Base-by-base conservation (phyloP, 169 alveolate genomes). In the Plasmodium blacklocki region DNA sequence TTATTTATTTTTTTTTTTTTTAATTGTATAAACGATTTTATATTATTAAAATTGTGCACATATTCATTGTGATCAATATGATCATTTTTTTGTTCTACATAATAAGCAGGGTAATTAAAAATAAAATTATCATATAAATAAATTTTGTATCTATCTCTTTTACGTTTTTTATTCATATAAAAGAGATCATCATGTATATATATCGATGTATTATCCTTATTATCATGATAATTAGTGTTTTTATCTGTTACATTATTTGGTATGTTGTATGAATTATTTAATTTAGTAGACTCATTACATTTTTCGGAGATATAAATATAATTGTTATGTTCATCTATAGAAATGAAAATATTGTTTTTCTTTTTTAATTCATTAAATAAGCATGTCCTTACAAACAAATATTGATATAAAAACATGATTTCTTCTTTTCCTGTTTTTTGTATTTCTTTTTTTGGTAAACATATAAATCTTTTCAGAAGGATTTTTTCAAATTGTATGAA, bases 381-480 rank as follows among this genome's bases (percentile, higher is more conserved):
- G 18, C 91, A 83, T 26, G 85, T 83, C 73, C 91, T 83, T 59
- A 83, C n/a, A 63, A 32, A 83, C 5, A 83, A 49, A 63, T 68
- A 54, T 50, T 83, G 91, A 43, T 83, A 83, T 18, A 83, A 21
- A 18, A 83, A 83, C 73, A 83, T 83, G 18, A 52, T 60, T 83
- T 83, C 85, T 7, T 72, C 70, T 47, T 68, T 32, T n/a, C 62
- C 47, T 49, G 43, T 50, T 39, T 39, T 39, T 39, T 39, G 47
- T 39, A 39, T 39, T 39, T 39, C 47, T 18, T 83, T 45, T 49
- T 67, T 67, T 12, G 68, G 67, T 49, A 83, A 12, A 39, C 91
- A 83, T 32, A 68, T 67, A 47, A 83, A 68, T 43, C 91, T 23
- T 62, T 83, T 83, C 15, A 83, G 49, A 3, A 83, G 43, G 0